Evolutionary conservation across 208 protist genomes (phyloP).

Genomic region (Porcisia hertigi): DNA sequence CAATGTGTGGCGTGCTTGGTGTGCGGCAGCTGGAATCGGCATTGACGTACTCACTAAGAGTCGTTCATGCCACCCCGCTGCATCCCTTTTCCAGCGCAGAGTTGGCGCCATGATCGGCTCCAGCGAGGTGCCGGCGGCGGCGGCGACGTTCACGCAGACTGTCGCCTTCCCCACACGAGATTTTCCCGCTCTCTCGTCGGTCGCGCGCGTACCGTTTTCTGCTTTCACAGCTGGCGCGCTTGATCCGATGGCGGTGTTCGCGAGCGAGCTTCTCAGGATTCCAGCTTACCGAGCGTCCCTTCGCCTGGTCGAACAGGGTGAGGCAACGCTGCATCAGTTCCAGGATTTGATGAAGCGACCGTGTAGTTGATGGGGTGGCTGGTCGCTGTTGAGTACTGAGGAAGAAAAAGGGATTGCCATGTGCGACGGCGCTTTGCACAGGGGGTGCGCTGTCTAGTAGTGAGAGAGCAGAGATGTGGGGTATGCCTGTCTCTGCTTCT

Average conservation of each 20-base stretch:
- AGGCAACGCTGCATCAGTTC: slow-evolving; percentile 18
- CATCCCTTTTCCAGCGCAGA: slow-evolving; percentile 21
- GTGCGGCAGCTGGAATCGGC: slow-evolving; percentile 27
- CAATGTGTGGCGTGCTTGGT: slow-evolving; percentile 30
- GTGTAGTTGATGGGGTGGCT: neutral
- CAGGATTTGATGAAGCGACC: slow-evolving; percentile 2
- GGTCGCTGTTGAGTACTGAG: neutral
- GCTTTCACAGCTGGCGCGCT: slow-evolving; percentile 69
- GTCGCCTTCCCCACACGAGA: neutral
- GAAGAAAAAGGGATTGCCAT: neutral
- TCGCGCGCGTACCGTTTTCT: slow-evolving; percentile 12
- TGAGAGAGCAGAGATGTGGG: neutral
- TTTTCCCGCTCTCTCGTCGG: neutral
- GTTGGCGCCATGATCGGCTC: neutral
- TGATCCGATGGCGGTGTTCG: slow-evolving; percentile 60
- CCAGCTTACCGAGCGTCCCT: slow-evolving; percentile 15
- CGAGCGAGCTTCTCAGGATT: slow-evolving; percentile 41
- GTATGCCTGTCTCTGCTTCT: neutral
- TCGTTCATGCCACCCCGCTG: slow-evolving; percentile 19
- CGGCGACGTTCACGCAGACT: neutral
- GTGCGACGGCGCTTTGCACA: neutral
- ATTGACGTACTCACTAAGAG: slow-evolving; percentile 14
- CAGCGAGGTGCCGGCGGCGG: slow-evolving; percentile 6
- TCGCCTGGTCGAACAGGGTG: slow-evolving; percentile 4
- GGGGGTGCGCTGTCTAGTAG: neutral